Base-by-base conservation (phyloP, 805 yeast species). In the Ascoidea asiatica region DNA sequence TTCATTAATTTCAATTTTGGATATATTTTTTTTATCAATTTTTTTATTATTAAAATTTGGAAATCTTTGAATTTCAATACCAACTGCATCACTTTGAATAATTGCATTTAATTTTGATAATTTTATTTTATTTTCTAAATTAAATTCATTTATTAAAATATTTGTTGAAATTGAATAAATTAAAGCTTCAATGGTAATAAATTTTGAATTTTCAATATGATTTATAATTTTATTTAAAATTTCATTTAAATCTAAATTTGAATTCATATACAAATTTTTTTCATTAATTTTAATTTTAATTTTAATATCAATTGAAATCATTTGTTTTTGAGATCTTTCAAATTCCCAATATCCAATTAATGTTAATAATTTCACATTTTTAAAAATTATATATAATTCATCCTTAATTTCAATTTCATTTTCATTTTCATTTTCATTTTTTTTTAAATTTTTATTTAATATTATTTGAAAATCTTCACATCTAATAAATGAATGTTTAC, bases 321-420 rank as follows among this genome's bases (percentile, higher is more conserved):
- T 78, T 62, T 92, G 99, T 52, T 74, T 78, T 54, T 81, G 80
- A 19, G 80, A 60, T 47, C 98, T 69, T 59, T 92, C 99, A 62
- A 88, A 85, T 1, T 88, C 81, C 64, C 88, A 90, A 5, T 92
- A 92, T 4, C 98, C 99, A 52, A 92, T 83, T n/a, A 89, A 67
- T 0, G 95, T 81, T 42, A 80, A 67, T 17, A 86, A 61, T 42
- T 70, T 67, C 36, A 89, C 60, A 4, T 73, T 70, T 4, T 67
- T 63, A 37, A 86, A 73, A 7, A 53, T 44, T 2, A 73, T 54
- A 2, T 37, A 20, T 22, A 4, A 15, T 8, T 36, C 39, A n/a
- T 42, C 42, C 7, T 21, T 33, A 5, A 41, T 19, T 15, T 37
- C 40, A 8, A 37, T 37, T 8, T 42, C 33, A 40, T 47, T 40